Evolutionary conservation across 2,329 filamentous ascomycete species (phyloP), one percentile per base, ranked within the genome.

Genomic region (Gnomoniopsis sp.): DNA sequence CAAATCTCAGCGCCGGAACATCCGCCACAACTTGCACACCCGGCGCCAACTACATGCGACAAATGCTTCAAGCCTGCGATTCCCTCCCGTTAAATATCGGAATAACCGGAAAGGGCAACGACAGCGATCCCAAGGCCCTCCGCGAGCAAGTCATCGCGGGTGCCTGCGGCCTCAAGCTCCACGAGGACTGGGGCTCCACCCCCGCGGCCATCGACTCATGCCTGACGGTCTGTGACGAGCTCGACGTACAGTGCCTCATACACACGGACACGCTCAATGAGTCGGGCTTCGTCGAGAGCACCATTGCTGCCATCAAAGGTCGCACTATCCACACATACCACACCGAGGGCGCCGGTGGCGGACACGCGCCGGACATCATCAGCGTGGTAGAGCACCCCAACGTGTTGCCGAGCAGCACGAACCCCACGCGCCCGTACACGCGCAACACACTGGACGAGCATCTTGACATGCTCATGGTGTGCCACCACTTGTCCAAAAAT

Each of bases 401-500:
- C 69, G 92, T 98, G 2, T 83, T 98, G 1, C 93, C 93, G 0
- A 91, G 88, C 6, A 93, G 88, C 49, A 98, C 93, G 0, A 98
- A 96, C 71, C 93, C 93, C 0, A 98, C 93, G 1, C 82, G 93
- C 2, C 93, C 93, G 0, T 97, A 87, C 74, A 98, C 93, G 1
- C 80, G 82, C 64, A 97, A 98, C 77, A 98, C 93, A 0, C 83
- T 98, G 0, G 93, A 97, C 69, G 93, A 98, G 74, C 93, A 98
- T 75, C 84, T 97, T 15, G 93, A 98, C 76, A 98, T 98, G 93
- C 79, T 97, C 49, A 97, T 97, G 93, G 91, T 96, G 41, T 98
- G 93, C 78, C 93, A 98, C 73, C 93, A 98, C 70, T 79, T 98
- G 11, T 92, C 88, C 54, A 91, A 90, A 73, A 88, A 96, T 74